Percentiles rank a stretch among this genome's conserved stretches.
phyloP scores from a whole-genome alignment of 2,329 filamentous ascomycete genomes.

The Aspergillus sp. region DNA sequence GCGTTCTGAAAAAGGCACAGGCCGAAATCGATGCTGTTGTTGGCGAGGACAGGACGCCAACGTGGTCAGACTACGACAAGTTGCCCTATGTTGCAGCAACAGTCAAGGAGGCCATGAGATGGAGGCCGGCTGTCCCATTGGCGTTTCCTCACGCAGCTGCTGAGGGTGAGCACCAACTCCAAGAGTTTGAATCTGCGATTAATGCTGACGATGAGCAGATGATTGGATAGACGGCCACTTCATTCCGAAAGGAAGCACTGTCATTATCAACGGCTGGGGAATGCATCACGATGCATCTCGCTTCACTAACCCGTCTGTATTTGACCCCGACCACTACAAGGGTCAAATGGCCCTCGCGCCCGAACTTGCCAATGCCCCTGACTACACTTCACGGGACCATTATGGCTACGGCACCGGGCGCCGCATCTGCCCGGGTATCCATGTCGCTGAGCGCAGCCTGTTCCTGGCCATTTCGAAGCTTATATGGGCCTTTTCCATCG shows the following conservation, averaged over 20 bases:
- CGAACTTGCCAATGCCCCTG: constrained; percentile 24
- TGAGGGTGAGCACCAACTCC: too few relatives aligned
- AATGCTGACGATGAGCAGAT: constrained; percentile 23
- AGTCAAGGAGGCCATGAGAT: too few relatives aligned
- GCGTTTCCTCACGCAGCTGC: too few relatives aligned
- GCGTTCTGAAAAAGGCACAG: constrained; percentile 39
- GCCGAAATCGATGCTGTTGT: constrained; percentile 50
- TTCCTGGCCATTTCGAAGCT: constrained; percentile 29
- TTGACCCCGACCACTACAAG: constrained; percentile 33
- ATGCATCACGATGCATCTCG: constrained; percentile 50
- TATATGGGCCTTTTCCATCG: constrained; percentile 32
- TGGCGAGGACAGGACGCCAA: constrained; percentile 50
- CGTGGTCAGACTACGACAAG: constrained; percentile 36
- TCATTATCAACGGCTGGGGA: constrained; percentile 47
- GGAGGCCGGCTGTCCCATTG: too few relatives aligned
- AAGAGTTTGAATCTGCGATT: too few relatives aligned
- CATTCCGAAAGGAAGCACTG: constrained; percentile 48
- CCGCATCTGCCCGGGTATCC: constrained; percentile 33
- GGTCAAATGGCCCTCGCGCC: constrained; percentile 9
- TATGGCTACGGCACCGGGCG: constrained; percentile 27
- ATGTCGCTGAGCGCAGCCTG: constrained; percentile 35
- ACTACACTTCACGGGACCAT: constrained; percentile 39
- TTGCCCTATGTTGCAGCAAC: constrained; percentile 40
- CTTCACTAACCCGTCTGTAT: constrained; percentile 34
- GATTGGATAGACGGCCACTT: constrained; percentile 45